Evolutionary conservation across 1,139 yeast genomes (phyloP), one percentile per base, ranked within the genome.

Genomic region (Geotrichum armillariae): DNA sequence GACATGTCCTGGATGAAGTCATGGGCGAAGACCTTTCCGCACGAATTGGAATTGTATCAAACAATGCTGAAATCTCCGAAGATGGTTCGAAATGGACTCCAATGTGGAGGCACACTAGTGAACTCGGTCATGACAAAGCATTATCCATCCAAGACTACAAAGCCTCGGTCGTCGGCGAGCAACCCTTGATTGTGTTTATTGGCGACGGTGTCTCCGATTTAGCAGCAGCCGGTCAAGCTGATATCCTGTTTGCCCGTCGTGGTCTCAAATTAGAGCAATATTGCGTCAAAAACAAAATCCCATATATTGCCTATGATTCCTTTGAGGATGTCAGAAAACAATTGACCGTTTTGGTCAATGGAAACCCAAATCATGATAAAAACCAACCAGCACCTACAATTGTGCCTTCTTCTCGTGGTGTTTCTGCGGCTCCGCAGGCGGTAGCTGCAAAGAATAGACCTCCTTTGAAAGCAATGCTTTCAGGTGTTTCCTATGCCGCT

Each of bases 121-220:
- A 76, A 35, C 78, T 82, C 57, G 88, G 88, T 53, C 87, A 82
- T 63, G 85, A 82, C 64, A 82, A 82, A 71, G 79, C 86, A 46
- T 71, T 71, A 49, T 78, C 84, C 3, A 78, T 82, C 55, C 71
- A 73, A 53, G 81, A 80, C 55, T 80, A 68, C 61, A 58, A 63
- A 36, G 61, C 58, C 51, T 56, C 60, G 9, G 55, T 56, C 50
- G 53, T 49, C 34, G 38, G 53, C 37, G 59, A 57, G 40, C 60
- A 58, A 45, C 60, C 63, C 76, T 58, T 70, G 51, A 58, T 72
- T 45, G 70, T 72, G 40, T 71, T 72, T 57, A 66, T 71, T 50
- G 76, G 76, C 14, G 76, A 72, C 55, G 76, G 76, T 27, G 75
- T 72, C 21, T 68, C 73, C n/a, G 76, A 72, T 51, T 60, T 72